Evolutionary conservation across 768 basidiomycete species (phyloP), one percentile per base, ranked within the genome.

Genomic region (Termitomyces bulborhizus): DNA sequence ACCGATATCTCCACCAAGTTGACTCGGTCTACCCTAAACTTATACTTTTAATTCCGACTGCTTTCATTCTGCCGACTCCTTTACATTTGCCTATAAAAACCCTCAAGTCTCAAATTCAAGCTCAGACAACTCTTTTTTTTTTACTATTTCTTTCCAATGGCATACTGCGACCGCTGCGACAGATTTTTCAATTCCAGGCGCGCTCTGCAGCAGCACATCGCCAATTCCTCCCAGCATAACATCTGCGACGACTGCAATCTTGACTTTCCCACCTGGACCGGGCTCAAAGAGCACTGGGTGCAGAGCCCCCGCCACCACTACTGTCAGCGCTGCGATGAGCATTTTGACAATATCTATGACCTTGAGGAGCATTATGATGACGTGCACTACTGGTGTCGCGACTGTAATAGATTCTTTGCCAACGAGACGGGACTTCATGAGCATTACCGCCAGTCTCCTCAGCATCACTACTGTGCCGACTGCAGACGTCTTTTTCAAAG

Each of bases 241-340:
- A 29, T 71, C 40, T 86, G 85, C 60, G 4, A 66, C 11, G 62
- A 68, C 9, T 86, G 84, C 57, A 48, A 71, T 0, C 24, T 36
- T 8, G 82, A 84, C 58, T 85, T 85, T 62, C 4, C 60, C 0
- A 63, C 76, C 0, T 57, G 58, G 58, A 2, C 0, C 1, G 75
- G 62, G 0, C 75, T 81, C 55, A 70, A 68, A 54, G 71, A 82
- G 54, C 85, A 87, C 64, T 83, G 66, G 59, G 71, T 77, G 26
- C 73, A 82, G 51, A 82, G 78, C 61, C 66, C 69, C 6, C 26
- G 13, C 0, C 85, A 85, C 51, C 12, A 64, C 40, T 86, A 78
- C 56, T 87, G 86, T 64, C 76, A 77, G 53, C 37, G 60, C 18
- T 86, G 85, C 65, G 52, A 76, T 31, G 53, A 57, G 15, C 76